Evolutionary conservation across 768 basidiomycete genomes (phyloP).

Genomic region (Asterophora lycoperdoides): DNA sequence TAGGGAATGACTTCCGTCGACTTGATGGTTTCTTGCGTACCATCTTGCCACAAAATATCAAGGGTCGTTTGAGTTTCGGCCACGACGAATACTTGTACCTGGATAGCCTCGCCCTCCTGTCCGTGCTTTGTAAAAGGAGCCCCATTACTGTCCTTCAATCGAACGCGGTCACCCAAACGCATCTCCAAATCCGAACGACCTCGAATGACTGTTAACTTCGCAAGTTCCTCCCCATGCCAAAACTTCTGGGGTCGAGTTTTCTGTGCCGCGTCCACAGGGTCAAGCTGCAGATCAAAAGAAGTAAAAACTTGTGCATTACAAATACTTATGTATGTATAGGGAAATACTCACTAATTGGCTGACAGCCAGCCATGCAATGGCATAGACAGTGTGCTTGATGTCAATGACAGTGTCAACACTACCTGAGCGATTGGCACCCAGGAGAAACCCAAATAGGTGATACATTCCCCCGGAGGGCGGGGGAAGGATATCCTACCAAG

Average conservation of each 20-base stretch:
- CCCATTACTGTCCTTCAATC: conserved; percentile 45
- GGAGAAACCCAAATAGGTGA: conserved; percentile 42
- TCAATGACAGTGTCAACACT: conserved; percentile 61
- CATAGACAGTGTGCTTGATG: conserved; percentile 73
- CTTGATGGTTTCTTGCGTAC: conserved; percentile 54
- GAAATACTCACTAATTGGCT: conserved; percentile 67
- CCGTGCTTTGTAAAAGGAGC: conserved; percentile 62
- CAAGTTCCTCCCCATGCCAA: conserved; percentile 66
- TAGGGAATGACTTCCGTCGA: conserved; percentile 75
- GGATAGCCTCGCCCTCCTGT: conserved; percentile 43
- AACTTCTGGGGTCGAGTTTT: conserved; percentile 68
- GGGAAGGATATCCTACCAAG: conserved; percentile 60
- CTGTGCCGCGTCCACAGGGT: conserved; percentile 46
- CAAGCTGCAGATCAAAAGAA: conserved; percentile 44
- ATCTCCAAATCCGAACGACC: conserved; percentile 58
- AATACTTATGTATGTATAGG: neutral
- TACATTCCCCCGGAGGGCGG: conserved; percentile 41
- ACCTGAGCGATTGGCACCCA: conserved; percentile 40
- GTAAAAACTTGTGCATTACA: neutral
- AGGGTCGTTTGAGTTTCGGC: conserved; percentile 66
- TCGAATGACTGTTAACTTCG: conserved; percentile 59
- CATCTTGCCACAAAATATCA: conserved; percentile 86
- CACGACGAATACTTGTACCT: conserved; percentile 58
- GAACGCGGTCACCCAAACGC: conserved; percentile 70
- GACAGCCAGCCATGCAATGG: conserved; percentile 81